These are phyloP conservation scores for Triticum timopheevii DNA, from an alignment of 176 grass and related monocot genomes.

Conservation along the genomic window DNA sequence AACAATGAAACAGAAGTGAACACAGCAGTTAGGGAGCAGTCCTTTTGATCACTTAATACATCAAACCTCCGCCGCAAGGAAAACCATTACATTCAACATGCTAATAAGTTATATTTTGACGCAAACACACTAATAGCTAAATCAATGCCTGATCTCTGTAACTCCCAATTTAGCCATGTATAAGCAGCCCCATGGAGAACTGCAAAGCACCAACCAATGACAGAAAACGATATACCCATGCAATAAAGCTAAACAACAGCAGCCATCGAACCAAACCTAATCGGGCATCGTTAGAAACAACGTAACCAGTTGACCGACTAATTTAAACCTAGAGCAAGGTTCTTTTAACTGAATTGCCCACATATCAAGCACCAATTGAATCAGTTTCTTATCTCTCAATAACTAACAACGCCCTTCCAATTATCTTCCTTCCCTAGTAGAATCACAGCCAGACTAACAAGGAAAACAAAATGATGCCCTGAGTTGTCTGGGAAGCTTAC, in stretches of 20 bases:
- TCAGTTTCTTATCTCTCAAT: background rate
- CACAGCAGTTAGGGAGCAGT: background rate
- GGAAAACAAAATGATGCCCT: background rate
- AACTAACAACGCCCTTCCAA: background rate
- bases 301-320: background rate
- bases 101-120: background rate
- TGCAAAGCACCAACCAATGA: background rate
- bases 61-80: background rate
- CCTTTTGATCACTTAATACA: background rate
- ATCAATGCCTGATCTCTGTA: background rate
- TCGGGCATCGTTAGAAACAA: background rate
- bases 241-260: background rate
- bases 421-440: background rate
- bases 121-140: background rate
- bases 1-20: background rate
- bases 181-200: background rate
- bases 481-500: slow-evolving; percentile 24
- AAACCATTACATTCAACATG: background rate
- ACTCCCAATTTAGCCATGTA: background rate
- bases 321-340: background rate
- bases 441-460: background rate
- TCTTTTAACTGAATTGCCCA: background rate
- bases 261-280: background rate
- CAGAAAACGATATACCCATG: background rate
- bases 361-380: background rate